Base-by-base conservation (phyloP, 1,139 yeast genomes). In the Blastobotrys petasosporus region DNA sequence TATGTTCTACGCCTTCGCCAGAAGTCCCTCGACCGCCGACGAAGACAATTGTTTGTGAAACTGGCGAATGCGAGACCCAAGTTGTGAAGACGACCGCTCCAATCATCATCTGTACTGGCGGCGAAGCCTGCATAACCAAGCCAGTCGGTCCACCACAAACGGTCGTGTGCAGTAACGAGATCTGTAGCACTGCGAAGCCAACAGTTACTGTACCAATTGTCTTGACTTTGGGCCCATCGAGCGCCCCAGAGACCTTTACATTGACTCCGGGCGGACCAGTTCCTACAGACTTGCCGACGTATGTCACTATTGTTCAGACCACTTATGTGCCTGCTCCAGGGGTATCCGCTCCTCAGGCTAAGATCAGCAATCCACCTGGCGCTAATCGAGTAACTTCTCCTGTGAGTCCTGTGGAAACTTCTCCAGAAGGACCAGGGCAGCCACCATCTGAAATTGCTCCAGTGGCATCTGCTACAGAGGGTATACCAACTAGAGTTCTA, bases 1-100 rank as follows among this genome's bases (percentile, higher is more conserved):
- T n/a, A 10, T 32, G 39, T 28, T 33, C 44, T 25, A 41, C 44
- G 9, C 8, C 34, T 20, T 9, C 32, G n/a, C 39, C 39, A 10
- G 42, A 32, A 32, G 37, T 13, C 3, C 25, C 30, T 6, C 30
- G n/a, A 10, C 17, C 37, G 13, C 51, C 47, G 16, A 32, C 41
- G 2, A 37, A 44, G 32, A 49, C 52, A 5, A 51, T 49, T 11
- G 17, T 49, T 11, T 50, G 53, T 32, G 23, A 42, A 25, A 36
- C 41, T n/a, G 52, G 47, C 3, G 35, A 16, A 10, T 50, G 53
- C 39, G 36, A 45, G 6, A 50, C 53, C 50, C 45, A 10, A 16
- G 35, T 29, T 9, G 34, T 4, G 15, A 4, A 8, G 29, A 31
- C 40, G 7, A 23, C 40, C 6, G 32, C 23, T 32, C 30, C 39